Evolutionary conservation across 2,329 filamentous ascomycete species (phyloP).

Genomic region (Lachnellula hyalina): DNA sequence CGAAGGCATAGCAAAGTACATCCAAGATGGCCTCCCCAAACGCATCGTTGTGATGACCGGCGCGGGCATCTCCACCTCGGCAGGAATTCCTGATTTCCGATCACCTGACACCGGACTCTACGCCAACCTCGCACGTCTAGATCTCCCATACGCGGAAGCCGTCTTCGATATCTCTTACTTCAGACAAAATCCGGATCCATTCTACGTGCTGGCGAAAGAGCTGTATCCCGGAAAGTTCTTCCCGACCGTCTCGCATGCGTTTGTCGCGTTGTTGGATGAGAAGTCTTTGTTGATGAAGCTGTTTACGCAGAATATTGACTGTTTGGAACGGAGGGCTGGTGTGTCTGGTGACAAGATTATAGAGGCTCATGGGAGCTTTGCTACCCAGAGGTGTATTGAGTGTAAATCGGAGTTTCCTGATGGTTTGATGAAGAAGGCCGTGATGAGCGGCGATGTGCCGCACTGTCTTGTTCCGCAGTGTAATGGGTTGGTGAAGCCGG

Average conservation of each 20-base stretch:
- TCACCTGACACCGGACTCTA: constrained; percentile 92
- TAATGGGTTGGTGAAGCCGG: constrained; percentile 70
- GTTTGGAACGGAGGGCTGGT: constrained; percentile 81
- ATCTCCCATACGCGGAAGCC: constrained; percentile 84
- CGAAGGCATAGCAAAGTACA: constrained; percentile 71
- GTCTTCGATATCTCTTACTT: constrained; percentile 95
- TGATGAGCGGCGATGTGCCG: constrained; percentile 64
- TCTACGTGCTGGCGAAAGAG: constrained; percentile 88
- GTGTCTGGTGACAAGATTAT: constrained; percentile 76
- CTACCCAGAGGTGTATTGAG: constrained; percentile 84
- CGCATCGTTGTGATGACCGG: constrained; percentile 85
- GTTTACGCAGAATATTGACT: constrained; percentile 98
- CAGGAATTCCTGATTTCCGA: constrained; percentile 84
- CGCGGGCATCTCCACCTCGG: constrained; percentile 77
- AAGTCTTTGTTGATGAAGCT: constrained; percentile 77
- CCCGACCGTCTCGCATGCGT: constrained; percentile 85
- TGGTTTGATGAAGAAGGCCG: constrained; percentile 65
- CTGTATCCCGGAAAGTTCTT: constrained; percentile 85
- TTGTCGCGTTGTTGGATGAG: constrained; percentile 74
- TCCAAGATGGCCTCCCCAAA: constrained; percentile 61
- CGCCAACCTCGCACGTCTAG: constrained; percentile 78
- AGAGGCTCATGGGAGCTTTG: constrained; percentile 94
- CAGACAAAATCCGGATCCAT: constrained; percentile 74
- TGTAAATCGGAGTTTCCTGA: constrained; percentile 70
- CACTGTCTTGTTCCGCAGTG: constrained; percentile 59